Conservation (phyloP, 306 rosid species). For the Dicorynia guianensis region DNA sequence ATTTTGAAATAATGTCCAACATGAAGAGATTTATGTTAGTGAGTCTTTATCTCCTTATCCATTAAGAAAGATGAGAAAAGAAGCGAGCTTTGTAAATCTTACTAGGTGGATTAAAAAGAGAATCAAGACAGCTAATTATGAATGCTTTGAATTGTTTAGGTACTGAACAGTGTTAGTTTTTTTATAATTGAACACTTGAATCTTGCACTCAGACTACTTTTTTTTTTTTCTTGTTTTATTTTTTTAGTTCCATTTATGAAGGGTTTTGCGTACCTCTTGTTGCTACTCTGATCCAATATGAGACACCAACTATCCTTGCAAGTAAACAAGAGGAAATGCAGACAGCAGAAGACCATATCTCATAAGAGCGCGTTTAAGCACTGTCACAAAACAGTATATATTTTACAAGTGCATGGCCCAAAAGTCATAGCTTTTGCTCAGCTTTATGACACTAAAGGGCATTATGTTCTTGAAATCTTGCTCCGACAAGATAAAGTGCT, state of each 20-base stretch:
- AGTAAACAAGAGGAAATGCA: slow-evolving; percentile 17
- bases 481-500: slow-evolving; percentile 44
- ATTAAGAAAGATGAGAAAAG: not conserved
- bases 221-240: too few relatives aligned
- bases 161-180: not conserved
- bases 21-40: not conserved
- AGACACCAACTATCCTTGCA: slow-evolving; percentile 6
- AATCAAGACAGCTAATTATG: not conserved
- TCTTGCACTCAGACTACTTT: too few relatives aligned
- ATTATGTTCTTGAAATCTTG: slow-evolving; percentile 28
- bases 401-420: slow-evolving; percentile 26
- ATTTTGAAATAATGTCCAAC: not conserved
- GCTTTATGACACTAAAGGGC: slow-evolving; percentile 24
- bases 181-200: not conserved
- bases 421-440: slow-evolving; percentile 21
- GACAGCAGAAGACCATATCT: not conserved
- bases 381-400: not conserved
- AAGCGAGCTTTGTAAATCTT: not conserved
- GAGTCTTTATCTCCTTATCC: not conserved
- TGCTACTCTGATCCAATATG: not conserved
- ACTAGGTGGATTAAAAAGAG: not conserved
- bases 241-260: too few relatives aligned
- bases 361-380: slow-evolving; percentile 5
- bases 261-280: too few relatives aligned
- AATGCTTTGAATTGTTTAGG: not conserved